Evolutionary conservation across 352 stramenopile species (phyloP).

Genomic region (Phytopythium vexans): DNA sequence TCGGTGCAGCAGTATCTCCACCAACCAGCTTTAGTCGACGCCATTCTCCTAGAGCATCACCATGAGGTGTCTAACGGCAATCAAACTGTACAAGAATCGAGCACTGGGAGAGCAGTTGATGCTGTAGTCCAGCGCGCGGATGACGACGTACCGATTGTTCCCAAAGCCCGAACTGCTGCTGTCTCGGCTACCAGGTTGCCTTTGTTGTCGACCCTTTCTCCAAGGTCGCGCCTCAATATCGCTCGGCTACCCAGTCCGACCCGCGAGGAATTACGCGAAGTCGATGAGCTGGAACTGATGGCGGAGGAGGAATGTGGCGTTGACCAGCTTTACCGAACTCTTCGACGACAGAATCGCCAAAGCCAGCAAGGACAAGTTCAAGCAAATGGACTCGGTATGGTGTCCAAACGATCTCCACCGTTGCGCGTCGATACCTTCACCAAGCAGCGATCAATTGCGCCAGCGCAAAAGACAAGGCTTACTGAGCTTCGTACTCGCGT

Average conservation of each 20-base stretch:
- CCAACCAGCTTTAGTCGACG: conserved; percentile 32
- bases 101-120: too few species aligned
- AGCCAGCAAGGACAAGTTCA: neutral
- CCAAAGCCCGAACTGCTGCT: neutral
- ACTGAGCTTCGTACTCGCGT: too few species aligned
- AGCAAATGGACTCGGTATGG: neutral
- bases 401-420: too few species aligned
- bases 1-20: conserved; percentile 39
- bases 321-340: conserved; percentile 7
- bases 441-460: too few species aligned
- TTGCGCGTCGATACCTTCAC: too few species aligned
- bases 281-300: conserved; percentile 29
- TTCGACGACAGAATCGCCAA: neutral
- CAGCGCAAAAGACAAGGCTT: too few species aligned
- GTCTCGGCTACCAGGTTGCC: neutral
- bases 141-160: neutral
- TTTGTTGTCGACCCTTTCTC: conserved; percentile 1
- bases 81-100: too few species aligned
- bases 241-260: conserved; percentile 4
- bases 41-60: conserved; percentile 20
- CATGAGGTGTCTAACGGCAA: neutral
- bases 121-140: too few species aligned
- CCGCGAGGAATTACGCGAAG: neutral
- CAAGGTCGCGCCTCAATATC: neutral
- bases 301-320: conserved; percentile 19